Evolutionary conservation across 2,329 filamentous ascomycete genomes (phyloP).

Genomic region (Sordariomycetes sp.): DNA sequence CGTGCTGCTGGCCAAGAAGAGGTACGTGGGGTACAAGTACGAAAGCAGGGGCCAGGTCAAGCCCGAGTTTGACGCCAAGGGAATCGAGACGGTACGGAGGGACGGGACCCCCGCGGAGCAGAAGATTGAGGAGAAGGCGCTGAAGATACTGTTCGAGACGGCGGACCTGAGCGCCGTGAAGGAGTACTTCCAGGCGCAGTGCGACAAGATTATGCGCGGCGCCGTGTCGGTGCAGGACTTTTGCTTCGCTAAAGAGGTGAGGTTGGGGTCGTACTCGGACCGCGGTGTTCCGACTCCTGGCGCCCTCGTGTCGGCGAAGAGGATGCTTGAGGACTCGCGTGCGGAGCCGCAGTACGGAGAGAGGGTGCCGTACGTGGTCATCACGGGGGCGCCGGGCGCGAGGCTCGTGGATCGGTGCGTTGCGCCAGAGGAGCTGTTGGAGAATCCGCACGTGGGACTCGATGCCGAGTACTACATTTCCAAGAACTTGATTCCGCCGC

Average conservation of each 20-base stretch:
- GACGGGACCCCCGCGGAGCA: conserved; percentile 93
- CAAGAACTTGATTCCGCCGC: conserved; percentile 87
- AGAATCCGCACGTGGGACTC: conserved; percentile 63
- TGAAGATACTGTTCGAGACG: conserved; percentile 82
- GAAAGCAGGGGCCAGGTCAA: conserved; percentile 61
- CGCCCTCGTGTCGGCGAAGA: conserved; percentile 73
- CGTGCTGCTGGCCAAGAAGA: conserved; percentile 87
- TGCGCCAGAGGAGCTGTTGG: conserved; percentile 68
- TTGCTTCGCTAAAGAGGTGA: conserved; percentile 87
- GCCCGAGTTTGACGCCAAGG: conserved; percentile 93
- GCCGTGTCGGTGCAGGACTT: conserved; percentile 88
- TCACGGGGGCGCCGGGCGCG: conserved; percentile 76
- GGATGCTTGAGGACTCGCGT: conserved; percentile 76
- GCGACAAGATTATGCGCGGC: conserved; percentile 82
- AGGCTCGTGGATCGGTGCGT: conserved; percentile 83
- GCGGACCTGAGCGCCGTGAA: conserved; percentile 83
- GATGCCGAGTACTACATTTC: conserved; percentile 95
- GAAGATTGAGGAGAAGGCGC: conserved; percentile 86
- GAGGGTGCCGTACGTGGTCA: conserved; percentile 85
- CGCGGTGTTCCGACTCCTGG: conserved; percentile 71
- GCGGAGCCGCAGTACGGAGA: conserved; percentile 91
- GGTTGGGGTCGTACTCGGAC: conserved; percentile 70
- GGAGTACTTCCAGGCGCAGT: conserved; percentile 78
- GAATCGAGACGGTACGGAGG: conserved; percentile 90
- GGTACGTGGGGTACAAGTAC: conserved; percentile 97